These are phyloP conservation scores for Centaurea solstitialis DNA, from an alignment of 129 eudicot genomes.

Conservation along the genomic window DNA sequence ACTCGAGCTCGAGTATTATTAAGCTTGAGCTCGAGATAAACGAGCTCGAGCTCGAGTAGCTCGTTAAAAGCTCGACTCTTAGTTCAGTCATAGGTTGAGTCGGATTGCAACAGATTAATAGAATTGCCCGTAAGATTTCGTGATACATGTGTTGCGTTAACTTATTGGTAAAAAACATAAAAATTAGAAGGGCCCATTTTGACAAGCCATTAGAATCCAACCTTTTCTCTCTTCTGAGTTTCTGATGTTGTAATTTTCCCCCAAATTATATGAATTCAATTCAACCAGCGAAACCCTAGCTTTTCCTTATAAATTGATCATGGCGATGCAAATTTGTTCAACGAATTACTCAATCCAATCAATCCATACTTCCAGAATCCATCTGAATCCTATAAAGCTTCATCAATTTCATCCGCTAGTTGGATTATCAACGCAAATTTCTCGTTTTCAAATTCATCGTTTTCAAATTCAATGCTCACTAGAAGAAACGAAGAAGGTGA, in stretches of 20 bases:
- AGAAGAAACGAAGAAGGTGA: conserved; percentile 27
- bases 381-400: neutral
- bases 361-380: conserved; percentile 3
- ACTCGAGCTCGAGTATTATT: too few relatives aligned
- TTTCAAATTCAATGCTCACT: conserved; percentile 60
- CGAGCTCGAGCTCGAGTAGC: too few relatives aligned
- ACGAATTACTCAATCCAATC: conserved; percentile 25
- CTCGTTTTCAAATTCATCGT: conserved; percentile 7
- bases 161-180: too few relatives aligned
- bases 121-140: too few relatives aligned
- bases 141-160: too few relatives aligned
- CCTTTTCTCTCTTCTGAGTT: neutral
- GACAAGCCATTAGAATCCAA: neutral
- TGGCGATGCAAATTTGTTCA: conserved; percentile 39
- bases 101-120: too few relatives aligned
- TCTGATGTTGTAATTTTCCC: conserved; percentile 3
- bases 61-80: too few relatives aligned
- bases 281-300: neutral
- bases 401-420: conserved; percentile 6
- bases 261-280: conserved; percentile 25
- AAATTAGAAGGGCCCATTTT: neutral
- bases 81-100: too few relatives aligned
- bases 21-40: too few relatives aligned
- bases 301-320: neutral
- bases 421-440: conserved; percentile 12